Base-by-base conservation (phyloP, 805 yeast genomes). In the Saccharomyces mikatae region DNA sequence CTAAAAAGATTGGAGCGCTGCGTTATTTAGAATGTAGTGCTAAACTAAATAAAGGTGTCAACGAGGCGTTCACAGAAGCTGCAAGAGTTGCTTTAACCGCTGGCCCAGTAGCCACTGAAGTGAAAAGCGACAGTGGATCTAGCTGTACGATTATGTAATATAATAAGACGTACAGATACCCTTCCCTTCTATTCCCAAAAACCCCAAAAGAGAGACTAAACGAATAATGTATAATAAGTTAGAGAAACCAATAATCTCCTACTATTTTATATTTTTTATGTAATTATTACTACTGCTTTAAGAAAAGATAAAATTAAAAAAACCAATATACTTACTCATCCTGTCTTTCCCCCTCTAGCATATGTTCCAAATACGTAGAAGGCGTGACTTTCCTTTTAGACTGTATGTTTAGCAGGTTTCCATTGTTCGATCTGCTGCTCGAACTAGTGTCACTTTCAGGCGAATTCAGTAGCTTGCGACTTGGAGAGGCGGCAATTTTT, bases 21-120 rank as follows among this genome's bases (percentile, higher is more conserved):
- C 81, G 98, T 65, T 94, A 94, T 70, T 78, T 94, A 66, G 99
- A 94, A 72, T 94, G 99, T 74, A 88, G 96, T 28, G 98, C 99
- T 6, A 94, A 91, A 76, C 84, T 86, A 70, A 92, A 91, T 71
- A 82, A 96, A 66, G 99, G 99, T 60, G 99, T 94, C n/a, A 94
- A 95, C 67, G 99, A 94, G 74, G 98, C 97, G 9, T 94, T 94
- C 69, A 90, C 97, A 0, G 99, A 94, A 73, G 99, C 98, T 47
- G 97, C 98, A 6, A 84, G 99, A 70, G 91, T 96, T 66, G 98
- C 97, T 2, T 77, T 92, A 61, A 85, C 87, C 58, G 96, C 96
- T 13, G 88, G 82, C 66, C 87, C 96, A 51, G 88, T 84, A 73
- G 92, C 91, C 53, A 82, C 81, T 51, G 21, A 52, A 22, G 78